These are phyloP conservation scores for Pichia pseudocactophila DNA, from an alignment of 805 yeast genomes.

Conservation along the genomic window DNA sequence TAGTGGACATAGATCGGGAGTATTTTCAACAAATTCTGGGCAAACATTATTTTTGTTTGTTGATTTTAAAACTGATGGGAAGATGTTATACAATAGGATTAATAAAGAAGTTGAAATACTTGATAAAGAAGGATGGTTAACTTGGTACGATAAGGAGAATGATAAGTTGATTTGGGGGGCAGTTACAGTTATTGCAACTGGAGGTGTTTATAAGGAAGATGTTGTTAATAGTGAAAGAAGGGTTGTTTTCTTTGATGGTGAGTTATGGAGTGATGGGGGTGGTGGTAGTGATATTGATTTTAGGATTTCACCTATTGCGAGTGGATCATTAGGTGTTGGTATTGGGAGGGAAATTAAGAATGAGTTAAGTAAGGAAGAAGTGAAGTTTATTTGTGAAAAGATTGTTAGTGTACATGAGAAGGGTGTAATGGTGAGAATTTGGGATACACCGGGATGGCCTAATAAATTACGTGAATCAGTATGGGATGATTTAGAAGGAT, in stretches of 20 bases:
- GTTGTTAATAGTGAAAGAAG: conserved; percentile 20
- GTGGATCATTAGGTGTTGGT: conserved; percentile 24
- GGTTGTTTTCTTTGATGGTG: conserved; percentile 44
- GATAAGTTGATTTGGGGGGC: conserved; percentile 40
- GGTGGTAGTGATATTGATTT: conserved; percentile 10
- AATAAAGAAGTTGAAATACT: conserved; percentile 38
- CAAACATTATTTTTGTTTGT: conserved; percentile 52
- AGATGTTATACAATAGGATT: conserved; percentile 38
- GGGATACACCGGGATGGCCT: conserved; percentile 74
- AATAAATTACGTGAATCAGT: conserved; percentile 32
- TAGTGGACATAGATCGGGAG: conserved; percentile 13
- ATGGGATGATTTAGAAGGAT: conserved; percentile 38
- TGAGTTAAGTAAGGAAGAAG: conserved; percentile 31
- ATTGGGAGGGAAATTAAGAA: conserved; percentile 9
- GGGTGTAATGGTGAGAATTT: conserved; percentile 50
- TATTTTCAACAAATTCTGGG: conserved; percentile 34
- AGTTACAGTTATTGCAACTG: conserved; percentile 55
- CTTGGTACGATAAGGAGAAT: conserved; percentile 34
- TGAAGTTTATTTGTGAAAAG: conserved; percentile 17
- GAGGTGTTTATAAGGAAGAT: conserved; percentile 44
- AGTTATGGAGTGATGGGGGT: conserved; percentile 7
- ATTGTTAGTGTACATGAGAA: conserved; percentile 39
- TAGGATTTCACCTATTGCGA: conserved; percentile 29
- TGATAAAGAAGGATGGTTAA: conserved; percentile 39
- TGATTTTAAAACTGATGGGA: conserved; percentile 55